Evolutionary conservation across 306 rosid species (phyloP), one percentile per base, ranked within the genome.

Genomic region (Rubus idaeus): DNA sequence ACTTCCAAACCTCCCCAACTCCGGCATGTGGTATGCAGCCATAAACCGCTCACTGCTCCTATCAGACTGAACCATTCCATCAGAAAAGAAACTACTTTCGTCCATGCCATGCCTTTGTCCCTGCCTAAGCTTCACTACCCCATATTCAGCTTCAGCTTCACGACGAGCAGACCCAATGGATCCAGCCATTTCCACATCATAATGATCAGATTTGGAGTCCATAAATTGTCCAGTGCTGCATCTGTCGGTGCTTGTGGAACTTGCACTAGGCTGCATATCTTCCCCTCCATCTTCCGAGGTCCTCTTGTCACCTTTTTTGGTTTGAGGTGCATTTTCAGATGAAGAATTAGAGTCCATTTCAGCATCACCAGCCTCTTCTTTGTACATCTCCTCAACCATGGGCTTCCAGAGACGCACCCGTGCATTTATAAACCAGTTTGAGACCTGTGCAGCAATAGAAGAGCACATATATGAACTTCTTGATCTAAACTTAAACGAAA

Each of bases 391-490:
- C 85, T 91, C 97, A 42, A 90, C 91, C 95, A 91, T 91, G 75
- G 97, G 97, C 77, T 91, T 91, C 97, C 97, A 91, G 30, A 91
- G 91, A 68, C 95, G 97, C 69, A 91, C 97, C 2, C 97, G 81
- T 4, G 97, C 97, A 79, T 91, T 91, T 82, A 91, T 91, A 74
- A 91, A 91, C 97, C 97, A 91, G 85, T 91, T 91, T 49, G 97
- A 88, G 80, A 91, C 97, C 97, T 91, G 80, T 73, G 35, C 47
- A 73, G 79, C 53, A 41, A 35, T 23, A 13, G 8, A 23, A 42
- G 5, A 21, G 50, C 1, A 13, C 17, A 50, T 12, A 21, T 57
- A 57, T 7, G 1, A 71, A 71, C 11, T 37, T 52, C 53, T 8
- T 30, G 64, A 17, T 71, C 46, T n/a, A 12, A 4, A 74, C 16